Conservation (phyloP, 2,329 filamentous ascomycete species). For the Exophiala alcalophila region DNA sequence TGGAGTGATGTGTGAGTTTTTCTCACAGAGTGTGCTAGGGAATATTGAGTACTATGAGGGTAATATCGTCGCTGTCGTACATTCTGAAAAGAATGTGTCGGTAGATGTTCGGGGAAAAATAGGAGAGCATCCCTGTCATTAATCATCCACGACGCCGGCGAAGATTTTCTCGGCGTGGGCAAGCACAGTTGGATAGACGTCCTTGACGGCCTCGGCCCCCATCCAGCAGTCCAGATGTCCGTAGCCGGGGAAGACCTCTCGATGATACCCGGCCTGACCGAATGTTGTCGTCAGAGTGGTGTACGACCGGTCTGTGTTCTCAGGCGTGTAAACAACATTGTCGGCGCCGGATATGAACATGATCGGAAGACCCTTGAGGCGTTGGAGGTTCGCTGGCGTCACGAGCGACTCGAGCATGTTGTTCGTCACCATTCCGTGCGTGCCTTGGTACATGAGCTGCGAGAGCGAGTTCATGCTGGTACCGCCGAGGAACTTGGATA, state of each 20-base stretch:
- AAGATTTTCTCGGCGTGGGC: conserved; percentile 7
- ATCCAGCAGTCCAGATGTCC: conserved; percentile 34
- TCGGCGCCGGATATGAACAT: conserved; percentile 30
- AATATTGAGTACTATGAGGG: too few species aligned
- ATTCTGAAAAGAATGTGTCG: too few species aligned
- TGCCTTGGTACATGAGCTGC: conserved; percentile 34
- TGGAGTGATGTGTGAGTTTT: too few species aligned
- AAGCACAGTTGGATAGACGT: conserved; percentile 12
- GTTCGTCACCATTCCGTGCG: conserved; percentile 7
- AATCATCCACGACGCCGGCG: background rate
- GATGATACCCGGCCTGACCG: conserved; percentile 24
- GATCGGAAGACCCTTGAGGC: conserved; percentile 30
- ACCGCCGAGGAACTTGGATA: conserved; percentile 24
- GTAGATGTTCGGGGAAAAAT: too few species aligned
- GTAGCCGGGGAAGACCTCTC: conserved; percentile 29
- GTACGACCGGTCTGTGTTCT: conserved; percentile 31
- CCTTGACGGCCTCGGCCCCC: conserved; percentile 24
- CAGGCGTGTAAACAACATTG: conserved; percentile 32
- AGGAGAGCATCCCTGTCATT: too few species aligned
- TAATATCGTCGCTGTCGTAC: too few species aligned
- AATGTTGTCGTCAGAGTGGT: conserved; percentile 29
- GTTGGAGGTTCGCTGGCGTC: conserved; percentile 19
- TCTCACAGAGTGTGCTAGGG: too few species aligned
- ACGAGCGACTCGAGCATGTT: conserved; percentile 17
- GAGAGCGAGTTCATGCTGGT: conserved; percentile 33